Base-by-base conservation (phyloP, 805 yeast species). In the Candida pseudoglaebosa region DNA sequence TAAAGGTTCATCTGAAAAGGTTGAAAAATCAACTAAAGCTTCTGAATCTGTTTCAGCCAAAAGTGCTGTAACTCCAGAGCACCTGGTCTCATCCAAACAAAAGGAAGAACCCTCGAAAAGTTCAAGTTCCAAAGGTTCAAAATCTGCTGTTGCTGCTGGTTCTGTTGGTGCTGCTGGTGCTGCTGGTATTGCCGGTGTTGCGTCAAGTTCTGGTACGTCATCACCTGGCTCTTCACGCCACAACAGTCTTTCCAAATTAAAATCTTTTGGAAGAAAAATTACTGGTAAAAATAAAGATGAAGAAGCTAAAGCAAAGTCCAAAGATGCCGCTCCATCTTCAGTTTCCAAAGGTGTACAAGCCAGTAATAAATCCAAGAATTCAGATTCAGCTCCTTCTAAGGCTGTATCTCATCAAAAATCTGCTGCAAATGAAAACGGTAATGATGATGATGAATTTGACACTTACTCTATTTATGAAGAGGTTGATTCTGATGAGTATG, bases 401-500 rank as follows among this genome's bases (percentile, higher is more conserved):
- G 5, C 22, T n/a, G 18, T 20, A 10, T 6, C 37, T 18, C 30
- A 30, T 6, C 15, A 30, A n/a, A 21, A 28, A 13, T 18, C 39
- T n/a, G 24, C 34, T 17, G 32, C 28, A 15, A 15, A 20, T 28
- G 33, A 24, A 8, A 24, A 22, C 14, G 36, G 29, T 20, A 38
- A 35, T 22, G 38, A 34, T 17, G 38, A 39, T 5, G 28, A 33
- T 12, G 40, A 29, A 14, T 53, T 46, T 30, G 57, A 53, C 20
- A 50, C 50, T 14, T 47, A 48, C 37, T 53, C 62, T 7, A 49
- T 53, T 13, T 71, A 74, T 46, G 78, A 74, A 52, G 76, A 77
- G 26, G 71, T 77, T 21, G 64, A 69, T 24, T 74, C 73, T 44
- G 54, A 41, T 15, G 81, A 76, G 45, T 77, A 49, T 49, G 70